Evolutionary conservation across 208 protist genomes (phyloP), one percentile per base, ranked within the genome.

Genomic region (Trypanosoma scelopori): DNA sequence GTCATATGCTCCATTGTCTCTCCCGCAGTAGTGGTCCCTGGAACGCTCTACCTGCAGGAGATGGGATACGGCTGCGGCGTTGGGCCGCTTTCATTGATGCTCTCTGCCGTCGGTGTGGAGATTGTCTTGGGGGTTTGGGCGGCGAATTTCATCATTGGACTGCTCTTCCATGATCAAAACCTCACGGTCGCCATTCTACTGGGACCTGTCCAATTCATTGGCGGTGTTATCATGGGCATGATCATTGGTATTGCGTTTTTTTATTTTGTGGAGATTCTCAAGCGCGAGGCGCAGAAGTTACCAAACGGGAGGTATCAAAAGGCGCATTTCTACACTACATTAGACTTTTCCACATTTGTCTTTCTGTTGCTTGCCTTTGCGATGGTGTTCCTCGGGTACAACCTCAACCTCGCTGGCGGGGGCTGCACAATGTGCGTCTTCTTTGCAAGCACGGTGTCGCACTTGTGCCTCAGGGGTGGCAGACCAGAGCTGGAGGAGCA

Each of bases 121-220:
- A 85, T 93, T 55, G 79, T 81, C 13, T 55, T 93, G 41, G 87
- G 87, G 0, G 84, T 93, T 45, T 93, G 87, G 85, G 74, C 74
- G 11, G 73, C 76, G 7, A 93, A 91, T 71, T 91, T 91, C 59
- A 79, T 93, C 52, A 83, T 91, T 52, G 82, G 75, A 16, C 63
- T 91, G 20, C 77, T 93, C 48, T 91, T 93, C 65, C 51, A 81
- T 70, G 45, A 87, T 23, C 74, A 84, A 63, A 74, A 69, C 49
- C 56, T 89, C 16, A 71, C 58, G 5, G 61, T 89, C 0, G 62
- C 82, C 0, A 81, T 87, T 57, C 63, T 88, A 25, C 70, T 93
- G 1, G 84, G 80, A 3, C 84, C 84, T 6, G 81, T 89, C 30
- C 87, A 93, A 71, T 82, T 93, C 48, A 57, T 91, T 23, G 87